Evolutionary conservation across 1,139 yeast genomes (phyloP).

Genomic region (Zygosaccharomyces sapae): DNA sequence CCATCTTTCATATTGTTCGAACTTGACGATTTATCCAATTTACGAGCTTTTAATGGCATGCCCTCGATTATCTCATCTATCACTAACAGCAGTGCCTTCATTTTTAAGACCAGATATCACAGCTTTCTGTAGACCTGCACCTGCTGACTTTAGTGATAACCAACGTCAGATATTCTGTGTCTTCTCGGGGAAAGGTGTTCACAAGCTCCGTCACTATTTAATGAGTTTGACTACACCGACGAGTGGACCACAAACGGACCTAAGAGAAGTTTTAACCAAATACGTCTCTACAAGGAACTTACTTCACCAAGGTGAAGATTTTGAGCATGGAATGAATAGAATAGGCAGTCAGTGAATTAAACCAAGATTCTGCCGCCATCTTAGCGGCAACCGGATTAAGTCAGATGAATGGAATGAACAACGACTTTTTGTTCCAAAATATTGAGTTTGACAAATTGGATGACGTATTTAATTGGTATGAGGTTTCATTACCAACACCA

Average conservation of each 20-base stretch:
- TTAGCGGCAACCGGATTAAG: slow-evolving; percentile 35
- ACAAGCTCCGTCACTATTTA: slow-evolving; percentile 60
- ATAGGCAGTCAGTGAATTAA: slow-evolving; percentile 30
- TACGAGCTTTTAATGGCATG: slow-evolving; percentile 72
- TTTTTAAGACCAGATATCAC: slow-evolving; percentile 83
- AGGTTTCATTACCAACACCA: slow-evolving; percentile 18
- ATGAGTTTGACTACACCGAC: slow-evolving; percentile 40
- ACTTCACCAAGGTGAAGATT: slow-evolving; percentile 26
- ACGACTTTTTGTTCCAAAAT: slow-evolving; percentile 33
- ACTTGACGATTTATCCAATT: slow-evolving; percentile 68
- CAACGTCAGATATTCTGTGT: slow-evolving; percentile 89
- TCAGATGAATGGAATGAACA: slow-evolving; percentile 32
- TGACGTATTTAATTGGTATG: slow-evolving; percentile 29
- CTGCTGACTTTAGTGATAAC: slow-evolving; percentile 83
- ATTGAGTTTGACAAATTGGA: slow-evolving; percentile 34
- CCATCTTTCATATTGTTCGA: slow-evolving; percentile 86
- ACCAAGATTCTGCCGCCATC: slow-evolving; percentile 36
- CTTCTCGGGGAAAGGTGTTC: slow-evolving; percentile 87
- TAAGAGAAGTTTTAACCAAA: slow-evolving; percentile 32
- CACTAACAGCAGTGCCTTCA: slow-evolving; percentile 84
- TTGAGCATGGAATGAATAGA: slow-evolving; percentile 31
- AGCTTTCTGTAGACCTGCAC: slow-evolving; percentile 89
- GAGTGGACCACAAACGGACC: slow-evolving; percentile 35
- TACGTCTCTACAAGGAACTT: slow-evolving; percentile 31
- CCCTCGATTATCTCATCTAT: slow-evolving; percentile 81